Percentiles rank a stretch among this genome's conserved stretches.
These are phyloP conservation scores for Dacryopinax primogenitus DNA, from an alignment of 768 basidiomycete genomes.

Conservation along the genomic window DNA sequence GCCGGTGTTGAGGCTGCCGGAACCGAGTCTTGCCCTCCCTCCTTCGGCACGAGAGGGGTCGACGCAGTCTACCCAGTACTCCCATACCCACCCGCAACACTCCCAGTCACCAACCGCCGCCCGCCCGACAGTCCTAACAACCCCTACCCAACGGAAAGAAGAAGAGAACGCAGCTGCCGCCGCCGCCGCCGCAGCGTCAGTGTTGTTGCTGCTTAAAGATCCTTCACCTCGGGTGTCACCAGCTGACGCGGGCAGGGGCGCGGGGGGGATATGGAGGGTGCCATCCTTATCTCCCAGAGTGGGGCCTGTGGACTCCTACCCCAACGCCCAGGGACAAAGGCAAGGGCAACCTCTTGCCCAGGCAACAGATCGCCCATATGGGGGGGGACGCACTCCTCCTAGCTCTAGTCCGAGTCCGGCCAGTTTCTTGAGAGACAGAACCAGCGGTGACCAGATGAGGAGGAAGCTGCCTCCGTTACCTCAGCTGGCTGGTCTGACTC, in stretches of 20 bases:
- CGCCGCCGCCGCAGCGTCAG: too few species aligned
- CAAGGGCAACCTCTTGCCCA: not conserved
- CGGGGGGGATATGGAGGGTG: not conserved
- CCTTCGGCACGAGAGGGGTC: not conserved
- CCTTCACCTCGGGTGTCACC: not conserved
- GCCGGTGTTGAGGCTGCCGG: slow-evolving; percentile 3
- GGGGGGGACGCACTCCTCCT: not conserved
- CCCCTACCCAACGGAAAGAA: not conserved
- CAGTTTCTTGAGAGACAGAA: too few species aligned
- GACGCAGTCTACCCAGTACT: not conserved
- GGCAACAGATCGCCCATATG: not conserved
- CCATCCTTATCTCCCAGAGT: not conserved
- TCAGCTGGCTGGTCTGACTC: not conserved
- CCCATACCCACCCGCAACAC: too few species aligned
- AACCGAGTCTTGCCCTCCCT: not conserved
- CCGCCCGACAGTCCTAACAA: not conserved
- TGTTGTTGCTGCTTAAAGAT: not conserved
- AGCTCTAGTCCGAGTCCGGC: not conserved
- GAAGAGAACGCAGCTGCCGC: not conserved
- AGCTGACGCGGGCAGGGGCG: not conserved
- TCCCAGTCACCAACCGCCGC: not conserved
- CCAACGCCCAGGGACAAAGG: not conserved
- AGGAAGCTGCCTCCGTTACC: not conserved
- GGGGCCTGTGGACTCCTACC: not conserved
- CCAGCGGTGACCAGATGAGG: not conserved